A percentile compares a stretch with the other conserved stretches of the same genome.
These are phyloP conservation scores for Podila epicladia DNA, from an alignment of 192 early-diverging fungal genomes.

Conservation along the genomic window DNA sequence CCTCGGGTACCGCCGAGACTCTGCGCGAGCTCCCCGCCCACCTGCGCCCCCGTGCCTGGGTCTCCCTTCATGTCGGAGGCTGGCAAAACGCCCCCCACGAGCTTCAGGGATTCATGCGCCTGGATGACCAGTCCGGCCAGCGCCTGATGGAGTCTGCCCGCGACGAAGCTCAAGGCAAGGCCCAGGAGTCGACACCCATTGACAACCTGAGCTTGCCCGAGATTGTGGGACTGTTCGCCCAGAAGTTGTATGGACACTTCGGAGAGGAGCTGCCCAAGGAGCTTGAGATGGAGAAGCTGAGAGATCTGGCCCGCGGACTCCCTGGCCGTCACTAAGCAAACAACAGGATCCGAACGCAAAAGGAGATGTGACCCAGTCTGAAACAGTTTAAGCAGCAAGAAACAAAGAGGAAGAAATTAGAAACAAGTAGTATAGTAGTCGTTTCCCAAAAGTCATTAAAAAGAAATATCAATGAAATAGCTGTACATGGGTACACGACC, in stretches of 20 bases:
- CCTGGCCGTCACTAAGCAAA: not conserved
- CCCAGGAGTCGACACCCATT: slow-evolving; percentile 34
- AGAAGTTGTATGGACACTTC: slow-evolving; percentile 49
- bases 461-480: no score
- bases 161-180: slow-evolving; percentile 29
- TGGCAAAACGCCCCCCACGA: slow-evolving; percentile 48
- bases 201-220: slow-evolving; percentile 48
- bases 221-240: slow-evolving; percentile 49
- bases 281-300: slow-evolving; percentile 8
- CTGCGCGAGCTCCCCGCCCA: slow-evolving; percentile 24
- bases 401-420: not conserved
- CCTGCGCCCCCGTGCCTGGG: slow-evolving; percentile 48
- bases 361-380: no score
- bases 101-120: slow-evolving; percentile 42
- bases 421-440: no score
- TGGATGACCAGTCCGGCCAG: slow-evolving; percentile 48
- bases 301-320: not conserved
- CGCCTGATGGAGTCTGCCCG: slow-evolving; percentile 48
- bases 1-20: slow-evolving; percentile 4
- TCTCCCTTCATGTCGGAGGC: slow-evolving; percentile 48
- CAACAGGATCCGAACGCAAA: not conserved
- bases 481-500: no score
- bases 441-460: no score
- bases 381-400: not conserved
- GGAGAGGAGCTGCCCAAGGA: slow-evolving; percentile 41